Conservation (phyloP, 1,139 yeast species). For the Yamadazyma diospyri region DNA sequence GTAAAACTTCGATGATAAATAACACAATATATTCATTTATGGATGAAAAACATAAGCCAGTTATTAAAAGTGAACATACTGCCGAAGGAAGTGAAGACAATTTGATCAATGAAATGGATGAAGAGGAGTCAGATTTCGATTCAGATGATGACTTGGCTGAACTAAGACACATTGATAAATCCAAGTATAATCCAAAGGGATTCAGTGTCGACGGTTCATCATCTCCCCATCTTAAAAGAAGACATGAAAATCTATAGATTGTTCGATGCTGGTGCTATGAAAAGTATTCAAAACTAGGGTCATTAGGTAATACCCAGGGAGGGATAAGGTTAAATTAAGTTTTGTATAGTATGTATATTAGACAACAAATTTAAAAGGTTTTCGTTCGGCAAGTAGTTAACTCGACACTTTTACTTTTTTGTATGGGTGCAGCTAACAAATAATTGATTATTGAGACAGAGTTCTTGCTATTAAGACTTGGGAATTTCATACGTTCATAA, state of each 20-base stretch:
- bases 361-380: too few species aligned
- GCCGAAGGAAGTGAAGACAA: conserved; percentile 12
- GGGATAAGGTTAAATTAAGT: not conserved
- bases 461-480: too few species aligned
- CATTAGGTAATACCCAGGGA: too few species aligned
- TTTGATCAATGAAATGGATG: conserved; percentile 9
- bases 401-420: too few species aligned
- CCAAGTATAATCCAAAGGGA: conserved; percentile 24
- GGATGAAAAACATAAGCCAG: conserved; percentile 5
- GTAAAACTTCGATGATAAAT: conserved; percentile 27
- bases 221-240: conserved; percentile 36
- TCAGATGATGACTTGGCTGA: conserved; percentile 1
- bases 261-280: too few species aligned
- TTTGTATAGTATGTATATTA: conserved; percentile 5
- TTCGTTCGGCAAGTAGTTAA: too few species aligned
- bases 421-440: too few species aligned
- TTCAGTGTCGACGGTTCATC: conserved; percentile 30
- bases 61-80: too few species aligned
- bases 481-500: too few species aligned
- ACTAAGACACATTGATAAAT: conserved; percentile 6
- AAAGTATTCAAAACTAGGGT: too few species aligned
- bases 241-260: conserved; percentile 13
- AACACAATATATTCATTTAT: conserved; percentile 14
- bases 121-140: conserved; percentile 6
- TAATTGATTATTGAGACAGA: too few species aligned